Base-by-base conservation (phyloP, 1,284 basidiomycete species). In the Xanthoconium separans region DNA sequence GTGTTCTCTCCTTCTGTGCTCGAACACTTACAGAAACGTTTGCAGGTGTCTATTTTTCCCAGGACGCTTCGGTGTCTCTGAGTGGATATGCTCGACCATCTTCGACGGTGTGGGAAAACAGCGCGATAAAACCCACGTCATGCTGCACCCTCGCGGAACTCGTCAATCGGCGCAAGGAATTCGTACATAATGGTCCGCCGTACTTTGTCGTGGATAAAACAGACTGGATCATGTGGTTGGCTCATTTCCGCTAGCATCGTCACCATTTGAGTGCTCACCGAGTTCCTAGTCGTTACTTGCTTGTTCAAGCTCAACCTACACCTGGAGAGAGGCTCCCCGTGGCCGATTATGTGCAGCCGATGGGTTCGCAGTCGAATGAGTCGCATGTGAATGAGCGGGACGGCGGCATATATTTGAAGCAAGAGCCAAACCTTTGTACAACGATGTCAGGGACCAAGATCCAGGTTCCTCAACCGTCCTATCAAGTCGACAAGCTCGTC, bases 161-260 rank as follows among this genome's bases (percentile, higher is more conserved):
- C 12, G 81, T 85, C 56, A 86, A 85, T 56, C 72, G 77, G 15
- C 81, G 81, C 0, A 20, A 55, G 1, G 57, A 78, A 49, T 87
- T 85, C 55, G 77, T 79, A 10, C 76, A 74, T 53, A 60, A 42
- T 59, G 0, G 69, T 72, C 44, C 82, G 6, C 43, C 82, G 2
- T 78, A 75, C 63, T 82, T 81, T 52, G 84, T 86, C 2, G 76
- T 87, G 33, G 66, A 75, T 24, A 70, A 84, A 52, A 84, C 82
- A 0, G 75, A 81, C 36, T 85, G 84, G 83, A 82, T 85, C 52
- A 74, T 85, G 61, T 85, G 83, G 83, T 83, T 59, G 41, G 80
- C 64, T 45, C 30, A 40, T 45, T 20, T 47, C 47, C 5, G 22
- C 15, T 20, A 7, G 4, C 4, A 20, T 36, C 8, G n/a, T 20